Evolutionary conservation across 2,329 filamentous ascomycete genomes (phyloP).

Genomic region (Seiridium unicorne): DNA sequence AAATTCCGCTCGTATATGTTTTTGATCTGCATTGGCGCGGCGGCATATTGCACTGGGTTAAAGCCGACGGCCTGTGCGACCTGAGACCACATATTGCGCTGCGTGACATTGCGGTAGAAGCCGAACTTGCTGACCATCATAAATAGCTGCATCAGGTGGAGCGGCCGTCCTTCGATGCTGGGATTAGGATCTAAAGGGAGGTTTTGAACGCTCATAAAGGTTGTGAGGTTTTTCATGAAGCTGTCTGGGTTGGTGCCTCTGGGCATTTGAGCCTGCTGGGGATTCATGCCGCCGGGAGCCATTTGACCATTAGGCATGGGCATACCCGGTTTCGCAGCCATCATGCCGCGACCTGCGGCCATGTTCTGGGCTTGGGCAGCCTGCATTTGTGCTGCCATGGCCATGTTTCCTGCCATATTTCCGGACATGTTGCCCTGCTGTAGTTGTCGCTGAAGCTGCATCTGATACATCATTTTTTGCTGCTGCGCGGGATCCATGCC

Average conservation of each 20-base stretch:
- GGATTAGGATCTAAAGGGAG: constrained; percentile 75
- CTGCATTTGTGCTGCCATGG: constrained; percentile 52
- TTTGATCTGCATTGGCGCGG: constrained; percentile 68
- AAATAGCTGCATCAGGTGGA: constrained; percentile 78
- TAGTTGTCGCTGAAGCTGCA: constrained; percentile 77
- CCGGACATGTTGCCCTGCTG: constrained; percentile 48
- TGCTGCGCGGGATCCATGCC: constrained; percentile 62
- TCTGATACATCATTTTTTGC: constrained; percentile 74
- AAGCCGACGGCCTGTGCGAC: constrained; percentile 67
- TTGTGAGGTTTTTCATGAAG: constrained; percentile 73
- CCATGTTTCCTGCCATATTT: constrained; percentile 29
- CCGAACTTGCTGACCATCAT: constrained; percentile 72
- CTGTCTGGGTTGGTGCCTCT: constrained; percentile 56
- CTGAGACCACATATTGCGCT: constrained; percentile 69
- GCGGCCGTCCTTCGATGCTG: constrained; percentile 66
- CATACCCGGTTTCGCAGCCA: constrained; percentile 48
- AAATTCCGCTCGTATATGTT: constrained; percentile 75
- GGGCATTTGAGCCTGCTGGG: constrained; percentile 39
- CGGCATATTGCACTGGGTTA: constrained; percentile 60
- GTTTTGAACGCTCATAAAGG: constrained; percentile 75
- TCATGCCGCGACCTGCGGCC: constrained; percentile 45
- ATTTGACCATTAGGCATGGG: constrained; percentile 57
- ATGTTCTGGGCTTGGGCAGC: constrained; percentile 28
- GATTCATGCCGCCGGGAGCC: constrained; percentile 45
- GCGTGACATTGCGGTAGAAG: constrained; percentile 72